Evolutionary conservation across 345 rosid species (phyloP).

Genomic region (Gynandropsis gynandra): DNA sequence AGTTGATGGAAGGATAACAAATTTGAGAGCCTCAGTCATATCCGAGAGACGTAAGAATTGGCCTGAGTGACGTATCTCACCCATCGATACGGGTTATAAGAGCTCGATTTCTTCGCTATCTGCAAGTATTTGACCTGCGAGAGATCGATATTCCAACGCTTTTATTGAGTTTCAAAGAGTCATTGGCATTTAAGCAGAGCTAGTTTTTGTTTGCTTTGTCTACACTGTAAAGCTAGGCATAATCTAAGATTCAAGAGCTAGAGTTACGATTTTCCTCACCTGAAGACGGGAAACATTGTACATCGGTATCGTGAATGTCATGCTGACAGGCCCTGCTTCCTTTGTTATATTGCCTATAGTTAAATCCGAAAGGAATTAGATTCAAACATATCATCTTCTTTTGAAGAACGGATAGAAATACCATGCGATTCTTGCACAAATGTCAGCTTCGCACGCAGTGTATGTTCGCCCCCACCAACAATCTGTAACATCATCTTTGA

Average conservation of each 20-base stretch:
- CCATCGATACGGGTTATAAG: slow-evolving; percentile 90
- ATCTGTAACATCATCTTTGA: slow-evolving; percentile 38
- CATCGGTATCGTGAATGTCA: slow-evolving; percentile 97
- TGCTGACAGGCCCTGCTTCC: slow-evolving; percentile 96
- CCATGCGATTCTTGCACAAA: slow-evolving; percentile 91
- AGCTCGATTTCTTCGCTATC: slow-evolving; percentile 84
- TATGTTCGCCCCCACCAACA: slow-evolving; percentile 88
- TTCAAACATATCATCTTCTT: not conserved
- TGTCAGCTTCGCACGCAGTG: slow-evolving; percentile 86
- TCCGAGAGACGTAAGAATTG: slow-evolving; percentile 89
- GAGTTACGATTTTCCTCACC: slow-evolving; percentile 35
- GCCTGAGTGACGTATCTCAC: slow-evolving; percentile 99
- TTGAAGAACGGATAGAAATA: slow-evolving; percentile 17
- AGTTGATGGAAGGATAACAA: slow-evolving; percentile 5
- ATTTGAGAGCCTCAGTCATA: slow-evolving; percentile 29
- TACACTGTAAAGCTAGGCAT: no score
- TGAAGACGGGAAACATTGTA: slow-evolving; percentile 86
- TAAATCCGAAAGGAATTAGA: not conserved
- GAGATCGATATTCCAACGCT: no score
- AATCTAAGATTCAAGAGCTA: not conserved
- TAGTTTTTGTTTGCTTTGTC: not conserved
- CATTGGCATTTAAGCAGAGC: no score
- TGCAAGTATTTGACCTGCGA: slow-evolving; percentile 96
- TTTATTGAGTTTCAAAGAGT: no score
- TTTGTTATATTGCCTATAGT: slow-evolving; percentile 78